phyloP scores from a whole-genome alignment of 441 rosid genomes.

The Pelargonium australe region DNA sequence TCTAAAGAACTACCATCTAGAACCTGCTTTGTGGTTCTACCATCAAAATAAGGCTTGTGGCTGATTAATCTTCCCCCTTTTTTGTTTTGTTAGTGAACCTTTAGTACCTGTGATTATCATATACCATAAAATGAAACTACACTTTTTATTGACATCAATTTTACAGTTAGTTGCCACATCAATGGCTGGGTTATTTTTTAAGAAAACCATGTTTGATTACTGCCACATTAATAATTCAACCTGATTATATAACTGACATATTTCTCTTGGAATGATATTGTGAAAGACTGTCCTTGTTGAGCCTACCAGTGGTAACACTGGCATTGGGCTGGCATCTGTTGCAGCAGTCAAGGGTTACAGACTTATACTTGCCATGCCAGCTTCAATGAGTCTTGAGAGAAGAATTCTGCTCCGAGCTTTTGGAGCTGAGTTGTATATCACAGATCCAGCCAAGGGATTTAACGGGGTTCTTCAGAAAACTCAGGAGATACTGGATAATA shows the following conservation, averaged over 20 bases:
- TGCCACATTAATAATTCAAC: background rate
- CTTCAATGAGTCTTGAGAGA: constrained; percentile 50
- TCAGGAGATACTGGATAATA: constrained; percentile 46
- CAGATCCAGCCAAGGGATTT: constrained; percentile 38
- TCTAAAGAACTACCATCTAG: background rate
- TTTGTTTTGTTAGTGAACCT: background rate
- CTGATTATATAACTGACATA: background rate
- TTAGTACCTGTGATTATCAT: background rate
- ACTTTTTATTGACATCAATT: background rate
- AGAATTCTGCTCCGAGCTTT: constrained; percentile 52
- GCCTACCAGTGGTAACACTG: constrained; percentile 64
- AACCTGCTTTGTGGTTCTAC: background rate
- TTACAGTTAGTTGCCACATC: background rate
- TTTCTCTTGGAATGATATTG: constrained; percentile 7
- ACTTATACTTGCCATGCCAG: constrained; percentile 48
- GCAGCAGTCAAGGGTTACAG: constrained; percentile 75
- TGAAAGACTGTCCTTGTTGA: constrained; percentile 52
- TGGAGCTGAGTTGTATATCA: constrained; percentile 62
- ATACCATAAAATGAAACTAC: background rate
- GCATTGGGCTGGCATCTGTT: constrained; percentile 61
- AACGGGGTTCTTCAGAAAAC: constrained; percentile 36
- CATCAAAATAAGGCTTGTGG: background rate
- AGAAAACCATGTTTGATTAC: background rate
- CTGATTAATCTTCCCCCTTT: background rate
- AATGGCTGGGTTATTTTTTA: background rate